Evolutionary conservation across 2,329 filamentous ascomycete species (phyloP), one percentile per base, ranked within the genome.

Genomic region (Xylariaceae sp.): DNA sequence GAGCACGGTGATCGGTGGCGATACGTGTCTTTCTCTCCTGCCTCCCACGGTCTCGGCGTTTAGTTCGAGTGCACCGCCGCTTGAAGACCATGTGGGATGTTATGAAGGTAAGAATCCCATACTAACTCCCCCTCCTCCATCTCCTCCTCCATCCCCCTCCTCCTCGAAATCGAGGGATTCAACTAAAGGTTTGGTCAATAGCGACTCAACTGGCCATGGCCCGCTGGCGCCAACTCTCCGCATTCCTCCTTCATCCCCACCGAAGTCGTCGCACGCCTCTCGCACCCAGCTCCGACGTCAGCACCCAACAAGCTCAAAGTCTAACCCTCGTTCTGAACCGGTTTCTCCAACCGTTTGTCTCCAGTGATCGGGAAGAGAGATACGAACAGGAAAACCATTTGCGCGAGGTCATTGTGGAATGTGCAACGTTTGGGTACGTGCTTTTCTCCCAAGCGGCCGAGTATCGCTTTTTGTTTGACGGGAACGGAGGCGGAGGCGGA

Each of bases 371-470:
- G 6, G 60, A 61, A 2, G 59, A 58, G 12, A 61, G 56, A 34
- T 65, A 65, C 37, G 65, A 71, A 44, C 73, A 75, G 59, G 63
- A 66, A 50, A 67, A 62, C 9, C 71, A 75, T 43, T 64, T 77
- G 3, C 65, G 72, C 44, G 69, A 67, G 9, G 67, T 76, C 9
- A 70, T 75, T 19, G 56, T 68, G 3, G 73, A 75, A 60, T 73
- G 70, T 39, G 64, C 71, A 19, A 72, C 67, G 48, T 64, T 76
- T 30, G 75, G 74, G 8, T 73, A 75, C 54, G 50, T 71, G 19
- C 50, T 77, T 5, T 64, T 76, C 34, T 76, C 74, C 3, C 74
- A 77, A 49, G 73, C 73, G 0, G 64, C 65, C 6, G 73, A 75
- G 35, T 74, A 70, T 65, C 53, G 57, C 1, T 70, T 74, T 49